Percentiles rank a stretch among this genome's conserved stretches.
These are phyloP conservation scores for Aspergillus japonicus DNA, from an alignment of 2,329 filamentous ascomycete species.

Conservation along the genomic window DNA sequence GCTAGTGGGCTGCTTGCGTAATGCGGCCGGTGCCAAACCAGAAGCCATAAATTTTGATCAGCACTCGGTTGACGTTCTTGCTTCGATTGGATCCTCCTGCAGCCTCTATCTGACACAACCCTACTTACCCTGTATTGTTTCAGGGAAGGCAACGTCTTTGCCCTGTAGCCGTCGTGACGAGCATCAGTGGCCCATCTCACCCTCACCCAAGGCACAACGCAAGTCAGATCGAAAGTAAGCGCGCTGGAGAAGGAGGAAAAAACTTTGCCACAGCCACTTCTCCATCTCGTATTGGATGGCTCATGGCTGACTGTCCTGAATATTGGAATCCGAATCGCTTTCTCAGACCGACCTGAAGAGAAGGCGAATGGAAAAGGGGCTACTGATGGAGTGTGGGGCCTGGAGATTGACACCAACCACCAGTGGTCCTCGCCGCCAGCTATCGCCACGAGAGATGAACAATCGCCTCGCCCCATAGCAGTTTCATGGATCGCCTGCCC, in stretches of 20 bases:
- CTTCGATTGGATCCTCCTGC: background rate
- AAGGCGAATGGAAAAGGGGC: constrained; percentile 19
- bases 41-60: constrained; percentile 36
- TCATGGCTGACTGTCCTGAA: background rate
- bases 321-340: background rate
- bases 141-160: background rate
- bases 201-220: too few species aligned
- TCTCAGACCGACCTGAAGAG: background rate
- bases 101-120: constrained; percentile 12
- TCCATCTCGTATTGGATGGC: background rate
- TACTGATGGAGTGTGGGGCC: constrained; percentile 12
- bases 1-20: constrained; percentile 38
- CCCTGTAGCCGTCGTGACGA: background rate
- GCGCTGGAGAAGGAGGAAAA: background rate
- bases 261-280: background rate
- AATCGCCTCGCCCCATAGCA: constrained; percentile 17
- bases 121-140: background rate
- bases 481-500: constrained; percentile 7
- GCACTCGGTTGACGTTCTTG: constrained; percentile 20
- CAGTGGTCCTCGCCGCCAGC: constrained; percentile 5
- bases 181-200: background rate
- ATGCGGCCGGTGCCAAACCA: constrained; percentile 26
- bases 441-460: constrained; percentile 19
- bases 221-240: too few species aligned
- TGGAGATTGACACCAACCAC: constrained; percentile 18